These are phyloP conservation scores for Apostasia ramifera DNA, from an alignment of 106 monocot genomes.

Conservation along the genomic window DNA sequence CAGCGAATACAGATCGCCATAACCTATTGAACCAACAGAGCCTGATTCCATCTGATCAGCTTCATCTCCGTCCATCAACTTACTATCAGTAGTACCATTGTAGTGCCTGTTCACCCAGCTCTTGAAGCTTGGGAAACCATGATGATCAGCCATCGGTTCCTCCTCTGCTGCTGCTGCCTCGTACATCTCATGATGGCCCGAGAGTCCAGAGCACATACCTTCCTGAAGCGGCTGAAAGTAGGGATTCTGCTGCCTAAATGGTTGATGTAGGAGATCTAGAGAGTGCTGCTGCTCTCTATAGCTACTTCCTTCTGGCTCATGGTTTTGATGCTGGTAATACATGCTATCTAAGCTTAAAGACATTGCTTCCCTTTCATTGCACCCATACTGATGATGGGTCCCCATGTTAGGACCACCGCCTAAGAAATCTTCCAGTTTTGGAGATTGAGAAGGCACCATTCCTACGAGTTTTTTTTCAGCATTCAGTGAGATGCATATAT, in stretches of 20 bases:
- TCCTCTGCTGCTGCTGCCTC: slow-evolving; percentile 19
- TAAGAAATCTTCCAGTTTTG: slow-evolving; percentile 96
- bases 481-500: slow-evolving; percentile 12
- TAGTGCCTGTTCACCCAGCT: slow-evolving; percentile 39
- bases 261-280: slow-evolving; percentile 34
- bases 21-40: slow-evolving; percentile 38
- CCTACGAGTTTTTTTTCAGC: slow-evolving; percentile 2
- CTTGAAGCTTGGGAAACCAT: slow-evolving; percentile 31
- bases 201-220: slow-evolving; percentile 34
- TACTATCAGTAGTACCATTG: slow-evolving; percentile 1
- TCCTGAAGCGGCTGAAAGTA: slow-evolving; percentile 60
- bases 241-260: slow-evolving; percentile 15
- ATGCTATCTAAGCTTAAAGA: slow-evolving; percentile 92
- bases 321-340: slow-evolving; percentile 56
- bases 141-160: slow-evolving; percentile 22
- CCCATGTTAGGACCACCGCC: slow-evolving; percentile 77
- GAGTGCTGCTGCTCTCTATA: slow-evolving; percentile 15
- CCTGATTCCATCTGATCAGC: slow-evolving; percentile 13
- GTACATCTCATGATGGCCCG: slow-evolving; percentile 31
- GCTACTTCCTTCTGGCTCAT: slow-evolving; percentile 27
- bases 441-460: slow-evolving; percentile 62
- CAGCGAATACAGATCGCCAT: slow-evolving; percentile 61
- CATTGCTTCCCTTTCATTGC: slow-evolving; percentile 73
- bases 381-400: slow-evolving; percentile 62
- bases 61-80: slow-evolving; percentile 1